These are phyloP conservation scores for Extremus antarcticus DNA, from an alignment of 495 filamentous ascomycete genomes.

Conservation along the genomic window DNA sequence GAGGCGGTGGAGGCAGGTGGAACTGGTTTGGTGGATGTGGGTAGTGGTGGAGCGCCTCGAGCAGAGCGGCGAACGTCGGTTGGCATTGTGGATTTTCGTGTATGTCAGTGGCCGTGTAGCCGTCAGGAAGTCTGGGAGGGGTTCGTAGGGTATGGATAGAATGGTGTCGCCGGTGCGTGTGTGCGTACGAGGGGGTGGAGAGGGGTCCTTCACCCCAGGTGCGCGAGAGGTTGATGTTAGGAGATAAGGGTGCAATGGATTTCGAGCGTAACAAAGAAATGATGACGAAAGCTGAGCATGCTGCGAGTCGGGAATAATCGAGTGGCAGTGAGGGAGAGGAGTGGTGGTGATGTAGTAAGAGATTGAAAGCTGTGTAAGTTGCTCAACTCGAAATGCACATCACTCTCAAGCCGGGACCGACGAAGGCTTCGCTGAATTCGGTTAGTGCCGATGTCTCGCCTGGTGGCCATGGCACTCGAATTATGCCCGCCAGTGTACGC, in stretches of 20 bases:
- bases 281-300: not conserved
- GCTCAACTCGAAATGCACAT: not conserved
- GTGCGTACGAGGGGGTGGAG: not conserved
- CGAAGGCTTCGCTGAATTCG: not conserved
- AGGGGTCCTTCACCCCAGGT: not conserved
- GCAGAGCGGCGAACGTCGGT: conserved; percentile 61
- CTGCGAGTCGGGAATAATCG: not conserved
- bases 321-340: not conserved
- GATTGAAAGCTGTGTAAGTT: not conserved
- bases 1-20: conserved; percentile 61
- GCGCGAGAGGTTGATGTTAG: not conserved
- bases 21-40: conserved; percentile 68
- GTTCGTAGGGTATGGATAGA: not conserved
- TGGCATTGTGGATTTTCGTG: conserved; percentile 1
- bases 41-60: conserved; percentile 43
- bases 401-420: not conserved
- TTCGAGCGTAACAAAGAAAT: not conserved
- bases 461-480: not conserved
- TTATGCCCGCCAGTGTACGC: not conserved
- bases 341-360: not conserved
- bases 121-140: not conserved
- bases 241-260: not conserved
- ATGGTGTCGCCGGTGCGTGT: not conserved
- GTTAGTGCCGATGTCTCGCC: not conserved
- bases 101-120: not conserved